Percentiles rank a stretch among this genome's conserved stretches.
These are phyloP conservation scores for Nepenthes gracilis DNA, from an alignment of 148 eudicot genomes.

Conservation along the genomic window DNA sequence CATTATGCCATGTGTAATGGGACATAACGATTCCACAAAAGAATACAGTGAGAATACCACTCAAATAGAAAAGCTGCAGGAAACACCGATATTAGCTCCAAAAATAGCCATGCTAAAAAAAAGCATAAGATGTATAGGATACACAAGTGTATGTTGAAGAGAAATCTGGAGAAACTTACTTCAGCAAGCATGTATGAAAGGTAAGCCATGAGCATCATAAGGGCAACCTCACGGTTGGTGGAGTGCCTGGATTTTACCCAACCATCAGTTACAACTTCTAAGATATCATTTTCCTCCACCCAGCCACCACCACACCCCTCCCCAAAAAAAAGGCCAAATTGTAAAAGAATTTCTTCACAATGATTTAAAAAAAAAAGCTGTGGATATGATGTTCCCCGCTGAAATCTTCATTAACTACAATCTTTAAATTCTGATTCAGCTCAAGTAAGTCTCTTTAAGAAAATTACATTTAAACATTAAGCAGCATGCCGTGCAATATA, in stretches of 20 bases:
- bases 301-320: neutral
- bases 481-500: too few species aligned
- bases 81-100: constrained; percentile 3
- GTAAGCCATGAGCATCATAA: constrained; percentile 89
- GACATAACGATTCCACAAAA: constrained; percentile 96
- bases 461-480: too few species aligned
- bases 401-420: too few species aligned
- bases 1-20: constrained; percentile 87
- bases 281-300: neutral
- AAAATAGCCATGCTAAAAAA: too few species aligned
- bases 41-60: constrained; percentile 86
- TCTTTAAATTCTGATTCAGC: too few species aligned
- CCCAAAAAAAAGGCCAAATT: neutral
- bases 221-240: constrained; percentile 79
- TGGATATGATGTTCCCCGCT: too few species aligned
- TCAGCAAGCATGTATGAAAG: constrained; percentile 81
- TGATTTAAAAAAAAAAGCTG: too few species aligned
- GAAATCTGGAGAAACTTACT: constrained; percentile 22
- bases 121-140: neutral
- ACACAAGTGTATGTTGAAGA: neutral
- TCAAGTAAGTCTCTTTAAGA: too few species aligned
- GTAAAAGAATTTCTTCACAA: neutral
- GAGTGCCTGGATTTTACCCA: constrained; percentile 54
- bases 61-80: constrained; percentile 61
- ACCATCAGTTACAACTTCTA: constrained; percentile 2